Percentiles rank a stretch among this genome's conserved stretches.
phyloP scores from a whole-genome alignment of 441 rosid genomes.

The Populus hybrid region DNA sequence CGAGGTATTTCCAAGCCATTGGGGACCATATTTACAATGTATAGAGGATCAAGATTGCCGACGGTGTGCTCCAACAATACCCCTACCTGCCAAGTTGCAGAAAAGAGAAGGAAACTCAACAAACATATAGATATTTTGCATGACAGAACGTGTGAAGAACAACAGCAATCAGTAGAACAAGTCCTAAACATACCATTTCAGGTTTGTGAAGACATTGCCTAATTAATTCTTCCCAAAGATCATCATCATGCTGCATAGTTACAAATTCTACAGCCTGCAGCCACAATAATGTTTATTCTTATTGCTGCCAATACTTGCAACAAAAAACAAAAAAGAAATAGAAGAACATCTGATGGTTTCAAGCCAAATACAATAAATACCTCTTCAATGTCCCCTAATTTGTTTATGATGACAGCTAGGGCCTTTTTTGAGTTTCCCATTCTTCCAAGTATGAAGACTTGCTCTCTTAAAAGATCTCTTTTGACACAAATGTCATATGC shows the following conservation, averaged over 20 bases:
- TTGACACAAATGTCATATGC: constrained; percentile 81
- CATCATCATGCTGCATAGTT: constrained; percentile 95
- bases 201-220: constrained; percentile 93
- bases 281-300: constrained; percentile 15
- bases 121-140: background rate
- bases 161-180: background rate
- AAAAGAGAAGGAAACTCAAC: constrained; percentile 15
- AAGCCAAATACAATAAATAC: constrained; percentile 34
- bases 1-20: constrained; percentile 98
- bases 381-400: constrained; percentile 96
- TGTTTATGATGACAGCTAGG: constrained; percentile 82
- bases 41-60: constrained; percentile 95
- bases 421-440: constrained; percentile 97
- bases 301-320: constrained; percentile 9
- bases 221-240: constrained; percentile 97
- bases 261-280: constrained; percentile 99
- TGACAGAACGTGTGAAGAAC: background rate
- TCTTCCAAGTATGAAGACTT: constrained; percentile 96
- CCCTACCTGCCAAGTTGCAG: constrained; percentile 67
- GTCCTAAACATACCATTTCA: constrained; percentile 68
- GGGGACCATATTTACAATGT: constrained; percentile 96
- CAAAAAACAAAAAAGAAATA: background rate
- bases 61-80: constrained; percentile 96
- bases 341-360: constrained; percentile 12
- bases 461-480: constrained; percentile 86